A percentile compares a stretch with the other conserved stretches of the same genome.
Conservation (phyloP, 1,284 basidiomycete genomes). For the Neolentinus lepideus region DNA sequence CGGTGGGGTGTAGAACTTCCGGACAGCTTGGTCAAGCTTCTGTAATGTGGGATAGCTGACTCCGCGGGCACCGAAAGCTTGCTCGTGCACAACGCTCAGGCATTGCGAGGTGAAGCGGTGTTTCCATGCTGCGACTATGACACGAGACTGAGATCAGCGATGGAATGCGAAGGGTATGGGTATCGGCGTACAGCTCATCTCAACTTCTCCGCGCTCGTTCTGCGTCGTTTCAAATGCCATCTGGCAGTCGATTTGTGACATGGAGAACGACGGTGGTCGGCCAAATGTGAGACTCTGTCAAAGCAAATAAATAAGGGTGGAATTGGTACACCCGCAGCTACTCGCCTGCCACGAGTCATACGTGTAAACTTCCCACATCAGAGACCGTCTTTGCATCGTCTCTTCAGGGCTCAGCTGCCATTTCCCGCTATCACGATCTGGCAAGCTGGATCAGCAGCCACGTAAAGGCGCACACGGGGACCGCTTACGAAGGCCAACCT, state of each 20-base stretch:
- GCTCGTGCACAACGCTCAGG: conserved; percentile 54
- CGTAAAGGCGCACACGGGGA: conserved; percentile 1
- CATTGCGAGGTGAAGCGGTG: conserved; percentile 56
- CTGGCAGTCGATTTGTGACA: conserved; percentile 53
- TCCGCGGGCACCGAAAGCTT: conserved; percentile 53
- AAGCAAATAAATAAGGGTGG: neutral
- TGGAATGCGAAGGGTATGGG: conserved; percentile 2
- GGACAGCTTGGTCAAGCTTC: conserved; percentile 56
- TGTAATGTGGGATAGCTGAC: conserved; percentile 54
- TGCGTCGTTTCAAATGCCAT: conserved; percentile 43
- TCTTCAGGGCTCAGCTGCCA: conserved; percentile 57
- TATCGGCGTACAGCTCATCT: conserved; percentile 53
- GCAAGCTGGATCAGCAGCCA: conserved; percentile 1
- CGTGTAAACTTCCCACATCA: conserved; percentile 59
- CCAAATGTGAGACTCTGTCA: conserved; percentile 63
- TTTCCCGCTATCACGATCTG: conserved; percentile 61
- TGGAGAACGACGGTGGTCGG: conserved; percentile 55
- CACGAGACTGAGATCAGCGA: conserved; percentile 9
- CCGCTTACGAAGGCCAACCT: conserved; percentile 61
- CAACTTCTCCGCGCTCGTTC: conserved; percentile 43
- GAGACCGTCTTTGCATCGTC: conserved; percentile 49
- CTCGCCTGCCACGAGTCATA: conserved; percentile 67
- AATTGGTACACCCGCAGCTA: conserved; percentile 1
- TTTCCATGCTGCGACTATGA: conserved; percentile 54
- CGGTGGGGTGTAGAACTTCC: conserved; percentile 55